Evolutionary conservation across 371 early-diverging fungal species (phyloP).

Genomic region (Amoeboaphelidium protococcarum): DNA sequence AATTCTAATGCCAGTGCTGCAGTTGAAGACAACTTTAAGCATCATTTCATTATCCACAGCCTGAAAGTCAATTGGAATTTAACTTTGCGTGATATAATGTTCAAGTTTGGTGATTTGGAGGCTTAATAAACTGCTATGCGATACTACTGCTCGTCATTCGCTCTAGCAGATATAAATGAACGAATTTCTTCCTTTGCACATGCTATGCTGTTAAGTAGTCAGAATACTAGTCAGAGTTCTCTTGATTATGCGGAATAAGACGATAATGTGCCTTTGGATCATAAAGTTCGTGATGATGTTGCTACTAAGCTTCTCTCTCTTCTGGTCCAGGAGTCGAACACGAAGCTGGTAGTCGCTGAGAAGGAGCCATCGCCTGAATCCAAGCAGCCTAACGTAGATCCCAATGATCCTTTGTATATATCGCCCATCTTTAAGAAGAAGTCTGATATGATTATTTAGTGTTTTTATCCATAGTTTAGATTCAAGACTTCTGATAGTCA

Average conservation of each 20-base stretch:
- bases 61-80: constrained; percentile 16
- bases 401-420: not conserved
- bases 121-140: constrained; percentile 8
- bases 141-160: constrained; percentile 17
- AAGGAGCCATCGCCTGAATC: constrained; percentile 23
- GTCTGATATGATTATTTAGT: not conserved
- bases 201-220: not conserved
- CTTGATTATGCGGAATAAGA: not conserved
- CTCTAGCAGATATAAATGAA: constrained; percentile 14
- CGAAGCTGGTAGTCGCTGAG: constrained; percentile 19
- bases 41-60: constrained; percentile 17
- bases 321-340: constrained; percentile 20
- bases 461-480: not conserved
- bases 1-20: too few species aligned
- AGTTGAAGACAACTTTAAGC: constrained; percentile 9
- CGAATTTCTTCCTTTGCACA: constrained; percentile 5
- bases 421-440: not conserved
- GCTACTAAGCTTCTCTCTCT: constrained; percentile 22
- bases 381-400: constrained; percentile 7
- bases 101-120: constrained; percentile 14
- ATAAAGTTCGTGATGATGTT: constrained; percentile 7
- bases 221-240: not conserved
- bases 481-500: not conserved
- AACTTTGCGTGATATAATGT: constrained; percentile 14
- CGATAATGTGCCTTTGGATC: not conserved